Evolutionary conservation across 2,329 filamentous ascomycete genomes (phyloP).

Genomic region (Fusarium neocosmosporiellum): DNA sequence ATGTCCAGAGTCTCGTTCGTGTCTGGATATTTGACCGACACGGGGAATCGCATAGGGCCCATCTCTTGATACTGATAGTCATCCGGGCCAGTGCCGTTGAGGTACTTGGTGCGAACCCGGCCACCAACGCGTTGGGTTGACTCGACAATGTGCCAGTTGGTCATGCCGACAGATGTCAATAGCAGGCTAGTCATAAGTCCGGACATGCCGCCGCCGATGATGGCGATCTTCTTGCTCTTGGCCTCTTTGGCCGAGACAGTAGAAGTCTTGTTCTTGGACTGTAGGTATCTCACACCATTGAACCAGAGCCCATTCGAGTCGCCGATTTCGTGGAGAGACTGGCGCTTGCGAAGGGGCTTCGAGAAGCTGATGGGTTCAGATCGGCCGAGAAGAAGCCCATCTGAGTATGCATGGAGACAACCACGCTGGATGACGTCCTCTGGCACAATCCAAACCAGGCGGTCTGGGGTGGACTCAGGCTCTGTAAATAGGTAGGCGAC

Average conservation of each 20-base stretch:
- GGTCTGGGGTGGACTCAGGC: background rate
- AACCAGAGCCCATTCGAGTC: background rate
- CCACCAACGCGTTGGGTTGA: conserved; percentile 55
- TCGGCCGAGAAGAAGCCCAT: background rate
- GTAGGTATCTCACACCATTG: background rate
- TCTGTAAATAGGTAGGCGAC: background rate
- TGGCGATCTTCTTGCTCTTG: conserved; percentile 44
- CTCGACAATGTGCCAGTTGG: conserved; percentile 58
- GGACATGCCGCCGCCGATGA: conserved; percentile 54
- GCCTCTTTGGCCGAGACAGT: background rate
- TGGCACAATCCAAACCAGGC: background rate
- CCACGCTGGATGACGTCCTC: background rate
- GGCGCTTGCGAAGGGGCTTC: background rate
- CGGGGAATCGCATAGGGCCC: conserved; percentile 74
- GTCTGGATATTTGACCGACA: conserved; percentile 60
- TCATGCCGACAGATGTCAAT: conserved; percentile 55
- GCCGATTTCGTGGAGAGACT: background rate
- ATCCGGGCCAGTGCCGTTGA: conserved; percentile 49
- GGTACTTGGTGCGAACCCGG: conserved; percentile 56
- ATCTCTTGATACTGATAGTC: conserved; percentile 68
- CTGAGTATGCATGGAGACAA: background rate
- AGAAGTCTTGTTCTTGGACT: background rate
- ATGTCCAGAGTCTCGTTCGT: conserved; percentile 67
- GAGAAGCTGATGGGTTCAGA: background rate
- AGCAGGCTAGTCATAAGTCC: conserved; percentile 46